Percentiles rank a stretch among this genome's conserved stretches.
These are phyloP conservation scores for Cymbopogon flexuosus DNA, from an alignment of 202 grass and related monocot genomes.

Conservation along the genomic window DNA sequence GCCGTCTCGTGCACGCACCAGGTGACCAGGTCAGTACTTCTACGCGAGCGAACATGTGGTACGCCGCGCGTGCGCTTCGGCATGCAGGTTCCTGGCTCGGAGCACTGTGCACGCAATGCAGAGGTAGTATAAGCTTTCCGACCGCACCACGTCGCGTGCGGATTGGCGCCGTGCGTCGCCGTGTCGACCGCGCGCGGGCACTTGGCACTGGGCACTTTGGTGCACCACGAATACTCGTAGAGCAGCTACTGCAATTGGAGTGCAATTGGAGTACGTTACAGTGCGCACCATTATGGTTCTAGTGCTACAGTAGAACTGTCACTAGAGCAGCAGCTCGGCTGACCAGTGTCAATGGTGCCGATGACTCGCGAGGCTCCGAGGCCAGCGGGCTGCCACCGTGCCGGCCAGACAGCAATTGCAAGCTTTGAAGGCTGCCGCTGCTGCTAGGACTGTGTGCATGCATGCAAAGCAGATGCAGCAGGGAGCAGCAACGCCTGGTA, in stretches of 20 bases:
- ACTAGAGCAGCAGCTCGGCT: too few relatives aligned
- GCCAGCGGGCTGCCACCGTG: constrained; percentile 5
- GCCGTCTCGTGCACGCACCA: background rate
- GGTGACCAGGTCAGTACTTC: background rate
- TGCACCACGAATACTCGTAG: too few relatives aligned
- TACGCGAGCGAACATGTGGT: background rate
- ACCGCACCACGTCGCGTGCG: background rate
- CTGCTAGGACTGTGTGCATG: background rate
- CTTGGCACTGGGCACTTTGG: too few relatives aligned
- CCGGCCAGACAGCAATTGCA: constrained; percentile 12
- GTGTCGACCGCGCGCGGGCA: background rate
- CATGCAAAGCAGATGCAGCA: background rate
- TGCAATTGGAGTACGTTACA: too few relatives aligned
- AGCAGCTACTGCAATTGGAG: too few relatives aligned
- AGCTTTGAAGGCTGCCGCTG: constrained; percentile 24
- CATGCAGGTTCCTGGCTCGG: too few relatives aligned
- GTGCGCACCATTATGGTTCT: too few relatives aligned
- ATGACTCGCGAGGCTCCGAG: constrained; percentile 15
- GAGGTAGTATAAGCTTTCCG: too few relatives aligned
- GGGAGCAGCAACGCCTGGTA: background rate
- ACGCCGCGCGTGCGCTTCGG: too few relatives aligned
- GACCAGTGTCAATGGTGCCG: background rate
- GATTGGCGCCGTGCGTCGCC: background rate
- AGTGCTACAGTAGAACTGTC: too few relatives aligned
- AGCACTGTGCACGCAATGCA: too few relatives aligned